phyloP scores from a whole-genome alignment of 164 flowering plant genomes.

The Kingdonia uniflora region DNA sequence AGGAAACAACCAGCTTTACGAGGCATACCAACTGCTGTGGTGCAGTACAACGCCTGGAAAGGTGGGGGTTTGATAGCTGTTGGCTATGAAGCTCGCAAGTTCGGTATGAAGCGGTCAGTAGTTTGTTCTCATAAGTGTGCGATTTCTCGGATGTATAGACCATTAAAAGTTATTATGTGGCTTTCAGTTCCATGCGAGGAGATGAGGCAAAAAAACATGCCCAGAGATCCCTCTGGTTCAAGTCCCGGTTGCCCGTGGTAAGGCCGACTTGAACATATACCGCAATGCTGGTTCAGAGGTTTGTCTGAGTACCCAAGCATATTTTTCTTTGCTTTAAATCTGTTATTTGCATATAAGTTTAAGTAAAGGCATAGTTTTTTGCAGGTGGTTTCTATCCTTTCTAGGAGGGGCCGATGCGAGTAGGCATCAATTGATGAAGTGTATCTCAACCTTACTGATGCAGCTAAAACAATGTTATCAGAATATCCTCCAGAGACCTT shows the following conservation, averaged over 20 bases:
- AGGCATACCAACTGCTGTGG: slow-evolving; percentile 87
- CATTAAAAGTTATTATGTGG: not conserved
- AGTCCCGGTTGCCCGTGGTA: slow-evolving; percentile 94
- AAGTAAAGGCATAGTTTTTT: not conserved
- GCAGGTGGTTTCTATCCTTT: slow-evolving; percentile 85
- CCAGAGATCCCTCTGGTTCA: slow-evolving; percentile 78
- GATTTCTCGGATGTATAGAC: not conserved
- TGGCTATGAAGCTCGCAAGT: slow-evolving; percentile 88
- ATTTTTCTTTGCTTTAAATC: not conserved
- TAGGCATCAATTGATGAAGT: slow-evolving; percentile 98
- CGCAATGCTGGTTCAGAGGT: slow-evolving; percentile 97
- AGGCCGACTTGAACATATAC: slow-evolving; percentile 75
- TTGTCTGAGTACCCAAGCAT: not conserved
- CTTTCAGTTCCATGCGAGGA: slow-evolving; percentile 85
- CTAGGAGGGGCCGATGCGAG: slow-evolving; percentile 84
- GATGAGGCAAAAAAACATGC: slow-evolving; percentile 89
- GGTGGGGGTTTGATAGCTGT: slow-evolving; percentile 96
- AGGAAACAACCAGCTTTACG: slow-evolving; percentile 64
- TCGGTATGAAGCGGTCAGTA: slow-evolving; percentile 79
- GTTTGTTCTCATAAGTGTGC: not conserved
- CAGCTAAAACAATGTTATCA: slow-evolving; percentile 66
- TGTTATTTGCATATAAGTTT: not conserved
- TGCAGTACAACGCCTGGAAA: slow-evolving; percentile 93
- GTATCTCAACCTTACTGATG: slow-evolving; percentile 89
- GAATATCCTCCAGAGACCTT: slow-evolving; percentile 62